Evolutionary conservation across 2,329 filamentous ascomycete genomes (phyloP), one percentile per base, ranked within the genome.

Genomic region (Trichophyton verrucosum): DNA sequence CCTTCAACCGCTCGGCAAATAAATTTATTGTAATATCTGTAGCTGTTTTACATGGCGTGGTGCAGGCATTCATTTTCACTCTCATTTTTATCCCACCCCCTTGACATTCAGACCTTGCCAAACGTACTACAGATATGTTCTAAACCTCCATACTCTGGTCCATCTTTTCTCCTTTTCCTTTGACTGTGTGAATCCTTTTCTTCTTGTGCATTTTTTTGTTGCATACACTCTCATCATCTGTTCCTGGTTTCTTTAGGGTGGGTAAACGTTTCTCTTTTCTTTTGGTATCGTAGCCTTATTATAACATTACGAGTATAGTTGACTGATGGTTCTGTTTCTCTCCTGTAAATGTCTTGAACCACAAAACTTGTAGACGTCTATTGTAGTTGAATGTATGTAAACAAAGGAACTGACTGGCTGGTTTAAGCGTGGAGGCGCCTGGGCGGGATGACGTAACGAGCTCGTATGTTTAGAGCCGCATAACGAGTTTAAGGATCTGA

Each of bases 11-110:
- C 20, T n/a, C 40, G n/a, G 33, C 33, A 57, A 42, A 57, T 57
- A 57, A 57, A 17, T 11, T 42, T 57, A 24, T 57, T 57, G 17
- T 57, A 57, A 57, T 57, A 57, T 6, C 36, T 24, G 33, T 57
- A 57, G 33, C 42, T 42, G 30, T 27, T 42, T 20, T 22, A 58
- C 38, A 58, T n/a, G 42, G 42, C 36, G 15, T 36, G 30, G 24
- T 36, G 30, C 36, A 44, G 42, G 42, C 27, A 38, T 47, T 13
- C 33, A 13, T 38, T 38, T 38, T 2, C 42, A 20, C 8, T 55
- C 53, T 5, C 15, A 17, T 61, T 36, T 58, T 24, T 46, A 33
- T 57, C 11, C 30, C 27, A 42, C 17, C 22, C 36, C 36, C 22
- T 30, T 27, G n/a, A 40, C 13, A 8, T 36, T 58, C 15, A 9